Evolutionary conservation across 176 grass and related monocot species (phyloP).

Genomic region (Eleusine indica): DNA sequence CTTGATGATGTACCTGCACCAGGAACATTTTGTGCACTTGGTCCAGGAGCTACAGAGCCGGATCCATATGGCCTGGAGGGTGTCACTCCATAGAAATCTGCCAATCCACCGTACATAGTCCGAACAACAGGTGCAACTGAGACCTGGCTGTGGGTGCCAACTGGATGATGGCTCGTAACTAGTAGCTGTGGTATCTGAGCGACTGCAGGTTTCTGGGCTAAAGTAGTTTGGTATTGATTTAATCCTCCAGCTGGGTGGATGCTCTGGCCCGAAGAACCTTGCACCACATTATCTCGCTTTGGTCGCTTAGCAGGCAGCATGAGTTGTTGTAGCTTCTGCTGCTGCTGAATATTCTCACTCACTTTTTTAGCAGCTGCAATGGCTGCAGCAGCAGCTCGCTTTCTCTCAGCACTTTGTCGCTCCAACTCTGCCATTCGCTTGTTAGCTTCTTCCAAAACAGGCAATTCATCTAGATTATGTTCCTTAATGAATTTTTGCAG

Average conservation of each 20-base stretch:
- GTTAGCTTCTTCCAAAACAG: conserved; percentile 46
- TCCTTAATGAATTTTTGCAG: conserved; percentile 60
- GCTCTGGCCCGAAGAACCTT: conserved; percentile 33
- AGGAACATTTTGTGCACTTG: conserved; percentile 39
- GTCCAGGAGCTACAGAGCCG: conserved; percentile 15
- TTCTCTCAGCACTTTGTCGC: conserved; percentile 44
- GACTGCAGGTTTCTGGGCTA: conserved; percentile 21
- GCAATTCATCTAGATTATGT: conserved; percentile 54
- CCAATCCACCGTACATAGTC: conserved; percentile 17
- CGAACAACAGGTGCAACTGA: background rate
- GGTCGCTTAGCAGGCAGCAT: conserved; percentile 32
- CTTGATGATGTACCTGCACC: conserved; percentile 7
- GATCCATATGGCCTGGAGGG: background rate
- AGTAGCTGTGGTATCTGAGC: conserved; percentile 1
- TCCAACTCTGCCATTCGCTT: conserved; percentile 51
- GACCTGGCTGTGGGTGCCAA: conserved; percentile 32
- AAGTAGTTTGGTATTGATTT: conserved; percentile 34
- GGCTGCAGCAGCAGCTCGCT: conserved; percentile 33
- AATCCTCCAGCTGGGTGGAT: background rate
- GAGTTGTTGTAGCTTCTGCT: conserved; percentile 14
- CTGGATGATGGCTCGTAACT: conserved; percentile 26
- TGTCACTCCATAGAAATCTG: conserved; percentile 18
- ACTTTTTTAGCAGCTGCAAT: conserved; percentile 30
- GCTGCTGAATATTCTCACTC: conserved; percentile 23
- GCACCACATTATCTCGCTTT: conserved; percentile 13